Base-by-base conservation (phyloP, 208 protist genomes). In the Acanthamoeba sp. region DNA sequence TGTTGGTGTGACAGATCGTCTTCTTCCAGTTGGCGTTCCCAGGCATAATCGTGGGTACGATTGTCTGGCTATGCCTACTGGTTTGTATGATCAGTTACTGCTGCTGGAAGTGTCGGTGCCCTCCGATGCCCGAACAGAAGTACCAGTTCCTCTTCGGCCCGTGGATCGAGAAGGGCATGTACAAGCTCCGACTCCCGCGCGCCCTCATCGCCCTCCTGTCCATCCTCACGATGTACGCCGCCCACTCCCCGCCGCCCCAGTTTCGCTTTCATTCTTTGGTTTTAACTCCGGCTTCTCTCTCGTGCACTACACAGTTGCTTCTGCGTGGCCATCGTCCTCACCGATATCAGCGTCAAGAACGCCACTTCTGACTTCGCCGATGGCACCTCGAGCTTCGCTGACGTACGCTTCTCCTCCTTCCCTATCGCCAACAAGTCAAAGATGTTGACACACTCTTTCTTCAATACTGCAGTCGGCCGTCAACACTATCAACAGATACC, bases 101-200 rank as follows among this genome's bases (percentile, higher is more conserved):
- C 45, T 87, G 78, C 78, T 87, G 78, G 78, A 87, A 87, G 45
- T 87, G 78, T 7, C 38, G 78, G 24, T 87, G 78, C 45, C 78
- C 78, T 14, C 78, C 78, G 3, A 87, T 87, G 78, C 78, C 78
- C 4, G 78, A 87, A 10, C 78, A 87, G 78, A 87, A 87, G n/a
- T 87, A 87, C 34, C 78, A 87, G 45, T 87, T 87, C 78, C 78
- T 87, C 34, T 87, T 87, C 78, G 78, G 78, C 45, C 78, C 78
- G 29, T 87, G 78, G 78, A 59, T 87, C n/a, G 78, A 87, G 78
- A 87, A 87, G 78, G 78, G 78, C 78, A 87, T 87, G 78, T 87
- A 87, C 78, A 87, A 87, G 48, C 78, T 87, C n/a, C 78, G 78
- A 87, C 45, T 87, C 1, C 78, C 78, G 10, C 78, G 78, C 27